Percentiles rank a stretch among this genome's conserved stretches.
Evolutionary conservation across 495 filamentous ascomycete genomes (phyloP).

Genomic region (Neurospora sp.): DNA sequence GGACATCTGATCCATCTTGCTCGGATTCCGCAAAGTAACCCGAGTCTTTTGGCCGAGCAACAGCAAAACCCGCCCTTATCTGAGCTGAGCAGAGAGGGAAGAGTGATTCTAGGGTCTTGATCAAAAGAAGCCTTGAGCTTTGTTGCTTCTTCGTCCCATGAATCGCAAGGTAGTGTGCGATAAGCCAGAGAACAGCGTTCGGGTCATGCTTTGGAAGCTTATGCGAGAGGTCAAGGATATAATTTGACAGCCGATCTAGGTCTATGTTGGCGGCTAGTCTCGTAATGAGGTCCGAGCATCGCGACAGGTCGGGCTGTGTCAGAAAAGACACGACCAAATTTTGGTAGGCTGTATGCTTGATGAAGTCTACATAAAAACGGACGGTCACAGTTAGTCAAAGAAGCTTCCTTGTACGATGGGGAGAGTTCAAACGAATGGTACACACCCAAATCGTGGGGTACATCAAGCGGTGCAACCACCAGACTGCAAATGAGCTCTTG

Average conservation of each 20-base stretch:
- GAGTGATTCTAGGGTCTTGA: conserved; percentile 17
- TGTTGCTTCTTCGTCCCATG: conserved; percentile 36
- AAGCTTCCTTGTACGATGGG: background rate
- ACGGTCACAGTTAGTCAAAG: background rate
- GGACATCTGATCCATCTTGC: conserved; percentile 2
- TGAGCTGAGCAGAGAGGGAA: conserved; percentile 15
- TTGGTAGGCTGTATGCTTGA: conserved; percentile 20
- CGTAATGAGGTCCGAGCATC: conserved; percentile 12
- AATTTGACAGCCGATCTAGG: conserved; percentile 18
- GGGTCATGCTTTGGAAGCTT: conserved; percentile 4
- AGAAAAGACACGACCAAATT: conserved; percentile 30
- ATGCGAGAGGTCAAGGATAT: conserved; percentile 1
- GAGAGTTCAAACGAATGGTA: background rate
- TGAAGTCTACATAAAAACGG: conserved; percentile 6
- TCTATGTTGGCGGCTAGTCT: conserved; percentile 13
- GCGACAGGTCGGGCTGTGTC: conserved; percentile 13
- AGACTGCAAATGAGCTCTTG: conserved; percentile 4
- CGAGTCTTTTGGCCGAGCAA: conserved; percentile 1
- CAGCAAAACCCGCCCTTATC: conserved; percentile 12
- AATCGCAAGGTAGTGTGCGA: conserved; percentile 73
- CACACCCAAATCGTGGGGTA: conserved; percentile 11
- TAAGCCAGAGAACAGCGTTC: conserved; percentile 53
- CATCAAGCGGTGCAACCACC: conserved; percentile 13
- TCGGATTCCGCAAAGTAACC: conserved; percentile 2
- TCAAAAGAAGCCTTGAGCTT: conserved; percentile 6